Evolutionary conservation across 176 grass and related monocot species (phyloP), one percentile per base, ranked within the genome.

Genomic region (Chloris gayana): DNA sequence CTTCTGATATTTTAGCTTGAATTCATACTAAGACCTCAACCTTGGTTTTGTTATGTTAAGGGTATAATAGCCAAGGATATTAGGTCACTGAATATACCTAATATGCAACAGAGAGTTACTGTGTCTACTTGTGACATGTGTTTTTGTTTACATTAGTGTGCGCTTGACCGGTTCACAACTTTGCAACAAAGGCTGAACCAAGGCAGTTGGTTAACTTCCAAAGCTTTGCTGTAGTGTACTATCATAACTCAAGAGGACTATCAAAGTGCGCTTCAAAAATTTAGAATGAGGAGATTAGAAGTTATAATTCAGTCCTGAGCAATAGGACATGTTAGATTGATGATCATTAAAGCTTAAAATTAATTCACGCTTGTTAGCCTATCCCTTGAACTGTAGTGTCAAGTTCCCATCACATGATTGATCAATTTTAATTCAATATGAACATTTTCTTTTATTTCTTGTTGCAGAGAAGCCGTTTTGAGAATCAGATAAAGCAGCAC

Each of bases 401-500:
- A 59, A 42, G 31, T n/a, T 85, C 10, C 75, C 60, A 57, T 80
- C 25, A 31, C 44, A 33, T 38, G 32, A 64, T 47, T 34, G 25
- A 12, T n/a, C 3, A 75, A 82, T 51, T 33, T 35, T 66, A 58
- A 58, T 37, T 60, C 75, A 44, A 79, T 64, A 44, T 34, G 24
- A 64, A 58, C 33, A 66, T 11, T 46, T 59, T 79, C 79, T 67
- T 63, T 85, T 27, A 81, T 59, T 70, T 47, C 80, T 47, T 85
- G 35, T 83, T 17, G 25, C 86, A 95, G 96, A 99, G 96, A 82
- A 79, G 10, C 80, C 90, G 96, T 67, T 99, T 99, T 88, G 92
- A 93, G 81, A 89, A 91, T 78, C 92, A 99, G 84, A 93, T 99
- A 88, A 91, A 95, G 25, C 92, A 95, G 69, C 96, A 99, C 69